These are phyloP conservation scores for Galerina marginata DNA, from an alignment of 768 basidiomycete species.

Conservation along the genomic window DNA sequence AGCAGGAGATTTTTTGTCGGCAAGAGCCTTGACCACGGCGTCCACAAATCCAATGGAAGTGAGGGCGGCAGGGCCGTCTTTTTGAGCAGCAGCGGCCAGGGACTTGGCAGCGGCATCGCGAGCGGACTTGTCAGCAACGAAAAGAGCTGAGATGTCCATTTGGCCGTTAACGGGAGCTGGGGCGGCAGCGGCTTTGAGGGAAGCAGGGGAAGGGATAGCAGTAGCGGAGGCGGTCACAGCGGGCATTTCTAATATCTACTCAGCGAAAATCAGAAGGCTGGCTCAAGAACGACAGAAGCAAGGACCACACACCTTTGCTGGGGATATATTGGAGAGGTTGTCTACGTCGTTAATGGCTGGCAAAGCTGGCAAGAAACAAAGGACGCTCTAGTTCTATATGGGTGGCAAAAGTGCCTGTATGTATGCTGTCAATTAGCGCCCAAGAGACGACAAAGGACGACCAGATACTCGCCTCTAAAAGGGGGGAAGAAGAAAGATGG, in stretches of 20 bases:
- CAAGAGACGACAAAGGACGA: slow-evolving; percentile 1
- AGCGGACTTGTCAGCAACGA: slow-evolving; percentile 83
- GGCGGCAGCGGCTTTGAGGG: slow-evolving; percentile 66
- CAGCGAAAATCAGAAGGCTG: neutral
- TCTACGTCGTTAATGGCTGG: slow-evolving; percentile 52
- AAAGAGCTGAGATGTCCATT: slow-evolving; percentile 77
- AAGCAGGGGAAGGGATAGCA: slow-evolving; percentile 65
- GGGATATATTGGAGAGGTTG: slow-evolving; percentile 36
- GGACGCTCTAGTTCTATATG: slow-evolving; percentile 66
- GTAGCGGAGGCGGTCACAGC: slow-evolving; percentile 72
- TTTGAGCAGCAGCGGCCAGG: slow-evolving; percentile 78
- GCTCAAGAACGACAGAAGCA: neutral
- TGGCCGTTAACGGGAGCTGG: slow-evolving; percentile 57
- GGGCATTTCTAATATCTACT: slow-evolving; percentile 74
- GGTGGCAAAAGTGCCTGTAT: slow-evolving; percentile 44
- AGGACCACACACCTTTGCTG: slow-evolving; percentile 44
- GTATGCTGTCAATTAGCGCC: slow-evolving; percentile 12
- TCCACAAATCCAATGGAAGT: slow-evolving; percentile 70
- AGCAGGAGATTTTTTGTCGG: slow-evolving; percentile 94
- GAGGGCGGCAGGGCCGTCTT: slow-evolving; percentile 83
- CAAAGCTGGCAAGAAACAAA: slow-evolving; percentile 62
- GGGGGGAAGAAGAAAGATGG: slow-evolving; percentile 38
- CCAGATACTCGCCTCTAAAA: slow-evolving; percentile 44
- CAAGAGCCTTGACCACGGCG: slow-evolving; percentile 81
- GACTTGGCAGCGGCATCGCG: slow-evolving; percentile 74